Percentiles rank a stretch among this genome's conserved stretches.
Conservation (phyloP, 345 rosid genomes). For the Mangifera indica region DNA sequence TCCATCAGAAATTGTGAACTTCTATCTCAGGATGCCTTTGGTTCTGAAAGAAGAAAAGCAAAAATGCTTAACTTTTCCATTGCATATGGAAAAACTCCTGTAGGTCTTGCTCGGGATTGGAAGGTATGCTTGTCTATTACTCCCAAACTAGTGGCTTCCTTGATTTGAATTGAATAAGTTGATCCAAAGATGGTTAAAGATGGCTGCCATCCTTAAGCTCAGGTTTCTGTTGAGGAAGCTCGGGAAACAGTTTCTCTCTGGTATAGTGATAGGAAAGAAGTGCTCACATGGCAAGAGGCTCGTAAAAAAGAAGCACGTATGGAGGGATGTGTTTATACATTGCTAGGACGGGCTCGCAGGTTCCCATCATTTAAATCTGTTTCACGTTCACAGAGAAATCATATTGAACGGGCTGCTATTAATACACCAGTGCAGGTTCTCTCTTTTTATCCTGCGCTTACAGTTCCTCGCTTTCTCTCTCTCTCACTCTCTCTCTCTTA, state of each 20-base stretch:
- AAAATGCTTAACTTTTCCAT: slow-evolving; percentile 99
- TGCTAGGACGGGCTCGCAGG: slow-evolving; percentile 76
- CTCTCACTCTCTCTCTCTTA: slow-evolving; percentile 13
- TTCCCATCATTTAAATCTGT: slow-evolving; percentile 46
- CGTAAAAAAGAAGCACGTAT: slow-evolving; percentile 64
- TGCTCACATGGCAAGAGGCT: slow-evolving; percentile 72
- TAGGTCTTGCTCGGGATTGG: slow-evolving; percentile 92
- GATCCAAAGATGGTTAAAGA: slow-evolving; percentile 5
- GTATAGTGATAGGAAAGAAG: slow-evolving; percentile 91
- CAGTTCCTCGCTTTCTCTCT: slow-evolving; percentile 12
- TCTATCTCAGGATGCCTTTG: slow-evolving; percentile 63
- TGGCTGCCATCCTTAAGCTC: slow-evolving; percentile 16
- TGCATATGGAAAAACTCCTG: slow-evolving; percentile 91
- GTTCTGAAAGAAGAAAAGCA: slow-evolving; percentile 84
- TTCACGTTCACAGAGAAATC: slow-evolving; percentile 47
- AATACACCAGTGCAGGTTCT: slow-evolving; percentile 94
- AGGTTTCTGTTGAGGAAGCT: slow-evolving; percentile 89
- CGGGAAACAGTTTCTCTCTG: slow-evolving; percentile 78
- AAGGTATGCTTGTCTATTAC: slow-evolving; percentile 49
- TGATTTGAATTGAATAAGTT: slow-evolving; percentile 14
- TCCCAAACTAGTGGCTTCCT: slow-evolving; percentile 1
- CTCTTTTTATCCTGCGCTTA: slow-evolving; percentile 10
- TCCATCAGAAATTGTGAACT: slow-evolving; percentile 5
- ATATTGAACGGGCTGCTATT: slow-evolving; percentile 86
- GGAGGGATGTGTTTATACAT: slow-evolving; percentile 54